Percentiles rank a stretch among this genome's conserved stretches.
Conservation (phyloP, 2,329 filamentous ascomycete species). For the Aspergillus pseudotamarii region DNA sequence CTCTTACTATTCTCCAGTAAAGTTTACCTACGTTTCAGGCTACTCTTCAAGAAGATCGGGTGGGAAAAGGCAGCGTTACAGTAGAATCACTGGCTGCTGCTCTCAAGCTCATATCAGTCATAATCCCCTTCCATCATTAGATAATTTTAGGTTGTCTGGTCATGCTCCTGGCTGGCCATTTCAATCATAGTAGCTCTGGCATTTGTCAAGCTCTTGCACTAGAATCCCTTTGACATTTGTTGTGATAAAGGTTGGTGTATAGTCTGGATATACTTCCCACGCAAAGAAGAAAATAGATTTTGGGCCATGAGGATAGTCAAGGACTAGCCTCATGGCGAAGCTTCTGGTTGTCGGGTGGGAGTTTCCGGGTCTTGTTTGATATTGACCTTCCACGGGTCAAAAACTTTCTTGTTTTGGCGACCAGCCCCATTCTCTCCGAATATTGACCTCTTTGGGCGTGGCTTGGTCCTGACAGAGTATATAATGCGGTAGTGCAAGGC, state of each 20-base stretch:
- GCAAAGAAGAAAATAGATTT: neutral
- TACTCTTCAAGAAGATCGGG: neutral
- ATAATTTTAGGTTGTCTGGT: neutral
- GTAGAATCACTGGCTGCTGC: neutral
- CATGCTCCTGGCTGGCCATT: neutral
- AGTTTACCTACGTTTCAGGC: neutral
- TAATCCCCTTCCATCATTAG: neutral
- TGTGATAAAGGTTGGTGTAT: neutral
- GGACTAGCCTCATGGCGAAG: neutral
- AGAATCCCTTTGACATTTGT: neutral
- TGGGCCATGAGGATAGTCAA: neutral
- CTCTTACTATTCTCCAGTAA: conserved; percentile 4
- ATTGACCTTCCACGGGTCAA: neutral
- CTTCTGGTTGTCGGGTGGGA: conserved; percentile 10
- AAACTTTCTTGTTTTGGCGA: conserved; percentile 6
- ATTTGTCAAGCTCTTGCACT: neutral
- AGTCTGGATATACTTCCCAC: neutral
- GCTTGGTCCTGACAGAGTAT: conserved; percentile 69
- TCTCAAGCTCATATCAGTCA: neutral
- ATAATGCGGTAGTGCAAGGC: conserved; percentile 73
- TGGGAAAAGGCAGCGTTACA: neutral
- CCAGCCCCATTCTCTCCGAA: conserved; percentile 33
- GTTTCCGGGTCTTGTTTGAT: neutral
- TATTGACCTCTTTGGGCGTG: conserved; percentile 53
- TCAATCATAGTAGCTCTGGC: neutral